Evolutionary conservation across 179 eudicot species (phyloP), one percentile per base, ranked within the genome.

Genomic region (Patellifolia procumbens): DNA sequence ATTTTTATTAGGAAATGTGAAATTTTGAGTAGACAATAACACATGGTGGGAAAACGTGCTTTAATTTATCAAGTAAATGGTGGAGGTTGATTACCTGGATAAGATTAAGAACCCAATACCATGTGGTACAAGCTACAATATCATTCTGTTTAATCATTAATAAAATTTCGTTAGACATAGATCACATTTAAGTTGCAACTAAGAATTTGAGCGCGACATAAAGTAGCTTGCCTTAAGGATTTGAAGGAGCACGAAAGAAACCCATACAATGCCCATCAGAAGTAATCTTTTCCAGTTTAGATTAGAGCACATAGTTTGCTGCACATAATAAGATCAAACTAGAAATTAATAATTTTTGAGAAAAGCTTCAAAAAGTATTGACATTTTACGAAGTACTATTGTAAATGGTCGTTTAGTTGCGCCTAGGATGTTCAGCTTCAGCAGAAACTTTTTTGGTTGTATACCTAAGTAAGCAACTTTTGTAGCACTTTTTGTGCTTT

Each of bases 61-160:
- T 19, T n/a, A n/a, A n/a, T n/a, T n/a, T 31, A 26, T 20, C 19
- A 56, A 19, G 28, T 6, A 22, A 9, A n/a, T 16, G 45, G 39
- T 34, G 7, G 24, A 35, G 9, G 10, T 31, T 70, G 48, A 34
- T 48, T 90, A 95, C 99, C 99, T 95, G 99, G 76, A 91, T 67
- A 58, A 83, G 56, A 78, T 81, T 90, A 34, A 93, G 88, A 77
- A 85, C 74, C 99, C 99, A 95, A 70, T 95, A 95, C 86, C 83
- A 82, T 77, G 85, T 49, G 70, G 87, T 81, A 79, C 99, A 95
- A 42, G 88, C 86, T n/a, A 61, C 74, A 64, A 79, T 74, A 76
- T 81, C 81, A 79, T 91, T 95, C 99, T 95, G 90, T 64, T 78
- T 17, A 75, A 16, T 48, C 69, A 88, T 26, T 19, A 46, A 48